These are phyloP conservation scores for Pseudopyricularia javanii DNA, from an alignment of 2,329 filamentous ascomycete species.

Conservation along the genomic window DNA sequence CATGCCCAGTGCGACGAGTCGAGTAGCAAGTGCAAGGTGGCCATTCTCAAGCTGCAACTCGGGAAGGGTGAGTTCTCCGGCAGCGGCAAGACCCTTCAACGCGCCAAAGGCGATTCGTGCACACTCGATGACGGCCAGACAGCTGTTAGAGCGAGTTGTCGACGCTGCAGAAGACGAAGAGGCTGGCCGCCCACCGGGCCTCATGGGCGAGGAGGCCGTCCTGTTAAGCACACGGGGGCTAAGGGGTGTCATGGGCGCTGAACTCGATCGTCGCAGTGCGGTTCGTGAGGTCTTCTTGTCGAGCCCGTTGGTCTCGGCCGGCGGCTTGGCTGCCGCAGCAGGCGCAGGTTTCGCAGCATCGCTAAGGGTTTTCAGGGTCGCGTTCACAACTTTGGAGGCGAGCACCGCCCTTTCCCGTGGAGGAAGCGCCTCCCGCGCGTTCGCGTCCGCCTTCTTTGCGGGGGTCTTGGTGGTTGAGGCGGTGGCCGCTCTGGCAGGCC, in stretches of 20 bases:
- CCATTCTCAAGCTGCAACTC: slow-evolving; percentile 61
- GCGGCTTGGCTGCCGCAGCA: slow-evolving; percentile 15
- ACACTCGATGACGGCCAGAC: slow-evolving; percentile 54
- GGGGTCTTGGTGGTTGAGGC: slow-evolving; percentile 7
- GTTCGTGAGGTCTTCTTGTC: slow-evolving; percentile 24
- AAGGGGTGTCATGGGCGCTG: slow-evolving; percentile 47
- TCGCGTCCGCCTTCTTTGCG: slow-evolving; percentile 14
- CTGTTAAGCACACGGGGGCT: slow-evolving; percentile 50
- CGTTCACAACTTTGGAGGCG: slow-evolving; percentile 63
- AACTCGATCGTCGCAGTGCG: slow-evolving; percentile 39
- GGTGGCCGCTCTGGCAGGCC: slow-evolving; percentile 3
- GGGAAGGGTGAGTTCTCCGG: slow-evolving; percentile 40
- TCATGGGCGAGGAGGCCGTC: slow-evolving; percentile 40
- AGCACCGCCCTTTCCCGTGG: slow-evolving; percentile 51
- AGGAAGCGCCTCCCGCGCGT: slow-evolving; percentile 22
- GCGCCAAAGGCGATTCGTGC: slow-evolving; percentile 54
- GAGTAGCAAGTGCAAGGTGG: slow-evolving; percentile 57
- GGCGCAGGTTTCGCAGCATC: slow-evolving; percentile 46
- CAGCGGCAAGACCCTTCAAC: slow-evolving; percentile 44
- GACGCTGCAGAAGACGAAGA: slow-evolving; percentile 12
- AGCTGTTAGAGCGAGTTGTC: slow-evolving; percentile 18
- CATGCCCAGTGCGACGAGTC: slow-evolving; percentile 50
- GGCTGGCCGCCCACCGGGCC: slow-evolving; percentile 12
- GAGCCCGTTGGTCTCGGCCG: slow-evolving; percentile 22
- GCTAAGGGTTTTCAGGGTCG: slow-evolving; percentile 54